phyloP scores from a whole-genome alignment of 1,284 basidiomycete genomes.

The Rhodotorula sp. region DNA sequence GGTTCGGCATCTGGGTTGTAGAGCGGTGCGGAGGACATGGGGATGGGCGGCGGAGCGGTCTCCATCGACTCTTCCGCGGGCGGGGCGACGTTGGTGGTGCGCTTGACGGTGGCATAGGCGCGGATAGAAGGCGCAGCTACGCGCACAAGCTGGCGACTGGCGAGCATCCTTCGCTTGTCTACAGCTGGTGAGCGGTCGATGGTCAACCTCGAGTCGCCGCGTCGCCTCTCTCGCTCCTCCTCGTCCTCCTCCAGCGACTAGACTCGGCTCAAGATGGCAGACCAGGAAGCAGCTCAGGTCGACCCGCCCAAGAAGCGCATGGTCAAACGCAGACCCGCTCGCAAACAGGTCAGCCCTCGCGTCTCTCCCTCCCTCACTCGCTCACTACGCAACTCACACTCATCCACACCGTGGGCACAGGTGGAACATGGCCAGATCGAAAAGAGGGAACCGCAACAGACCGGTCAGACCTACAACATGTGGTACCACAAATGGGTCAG shows the following conservation, averaged over 20 bases:
- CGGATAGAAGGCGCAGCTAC: neutral
- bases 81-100: constrained; percentile 1
- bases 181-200: neutral
- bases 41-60: constrained; percentile 24
- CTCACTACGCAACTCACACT: neutral
- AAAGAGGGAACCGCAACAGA: constrained; percentile 81
- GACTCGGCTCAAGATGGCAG: neutral
- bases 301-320: constrained; percentile 35
- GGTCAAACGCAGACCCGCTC: constrained; percentile 46
- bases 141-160: neutral
- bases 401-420: neutral
- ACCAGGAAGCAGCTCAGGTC: neutral
- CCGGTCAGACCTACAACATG: constrained; percentile 72
- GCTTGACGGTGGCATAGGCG: constrained; percentile 21
- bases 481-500: constrained; percentile 99
- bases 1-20: constrained; percentile 43
- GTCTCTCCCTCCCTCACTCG: neutral
- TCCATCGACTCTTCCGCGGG: constrained; percentile 9
- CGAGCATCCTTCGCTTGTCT: neutral
- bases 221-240: neutral
- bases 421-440: constrained; percentile 85
- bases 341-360: constrained; percentile 41
- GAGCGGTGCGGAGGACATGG: constrained; percentile 2
- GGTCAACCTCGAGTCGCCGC: neutral
- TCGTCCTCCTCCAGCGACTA: neutral